Evolutionary conservation across 495 filamentous ascomycete genomes (phyloP), one percentile per base, ranked within the genome.

Genomic region (Penicillium coffeae): DNA sequence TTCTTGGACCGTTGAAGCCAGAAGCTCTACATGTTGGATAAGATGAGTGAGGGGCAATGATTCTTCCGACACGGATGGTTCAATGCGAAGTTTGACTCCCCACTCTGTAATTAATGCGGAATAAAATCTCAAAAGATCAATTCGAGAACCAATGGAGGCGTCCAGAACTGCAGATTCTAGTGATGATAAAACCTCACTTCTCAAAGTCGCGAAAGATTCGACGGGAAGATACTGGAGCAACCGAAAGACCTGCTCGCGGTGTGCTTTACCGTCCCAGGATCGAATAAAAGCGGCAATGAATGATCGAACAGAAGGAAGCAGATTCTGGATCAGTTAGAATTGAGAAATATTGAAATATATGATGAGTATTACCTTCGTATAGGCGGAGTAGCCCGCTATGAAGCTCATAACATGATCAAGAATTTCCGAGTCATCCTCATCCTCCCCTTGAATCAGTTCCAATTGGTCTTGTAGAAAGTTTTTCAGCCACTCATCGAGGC

Each of bases 71-170:
- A 43, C 43, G 8, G 68, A 53, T 13, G 55, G 54, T 3, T 63
- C 52, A 21, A 56, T 45, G 41, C 66, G 56, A 18, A 76, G 57
- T 32, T 60, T 59, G 33, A 81, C 57, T 5, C 79, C 77, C 89
- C 89, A 95, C 59, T 81, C 78, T 1, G 69, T 73, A 37, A 92
- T 77, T 19, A 95, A 71, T n/a, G 54, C 60, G 4, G 82, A 83
- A 65, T 91, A 93, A 55, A 90, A 88, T 12, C 66, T 70, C 8
- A 94, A 69, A 4, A 94, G 69, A 10, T 65, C 64, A 3, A 73
- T 51, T 59, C 80, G 77, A 1, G 80, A 80, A 19, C 60, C 47
- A 5, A 74, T 37, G 2, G 68, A 76, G 34, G 70, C 68, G 51
- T 80, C 60, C 12, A 89, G 63, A 7, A 88, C 35, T 12, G 74